These are phyloP conservation scores for Oryza glumipatula DNA, from an alignment of 176 grass and related monocot species.

Conservation along the genomic window DNA sequence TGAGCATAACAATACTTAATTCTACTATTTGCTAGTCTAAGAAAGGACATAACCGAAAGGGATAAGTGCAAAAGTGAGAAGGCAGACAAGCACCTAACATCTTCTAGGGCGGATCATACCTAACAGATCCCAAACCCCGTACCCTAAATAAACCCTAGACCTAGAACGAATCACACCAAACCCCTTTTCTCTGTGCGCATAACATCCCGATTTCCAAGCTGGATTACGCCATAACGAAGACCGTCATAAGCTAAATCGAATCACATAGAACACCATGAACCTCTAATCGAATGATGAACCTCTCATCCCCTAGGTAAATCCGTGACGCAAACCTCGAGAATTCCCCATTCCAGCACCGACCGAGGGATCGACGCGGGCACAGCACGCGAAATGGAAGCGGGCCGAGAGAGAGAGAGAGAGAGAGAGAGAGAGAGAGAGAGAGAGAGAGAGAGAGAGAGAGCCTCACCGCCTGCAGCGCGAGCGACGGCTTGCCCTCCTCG, in stretches of 20 bases:
- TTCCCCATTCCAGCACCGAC: not conserved
- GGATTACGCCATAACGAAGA: conserved; percentile 4
- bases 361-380: not conserved
- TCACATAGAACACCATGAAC: not conserved
- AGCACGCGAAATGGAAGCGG: conserved; percentile 28
- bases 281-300: conserved; percentile 19
- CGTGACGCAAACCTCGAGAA: not conserved
- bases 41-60: conserved; percentile 22
- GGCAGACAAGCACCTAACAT: conserved; percentile 29
- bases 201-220: not conserved
- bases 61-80: conserved; percentile 17
- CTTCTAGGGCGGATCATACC: conserved; percentile 15
- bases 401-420: not conserved
- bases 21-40: conserved; percentile 1
- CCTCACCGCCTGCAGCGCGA: conserved; percentile 82
- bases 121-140: conserved; percentile 42
- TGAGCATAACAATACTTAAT: not conserved
- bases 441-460: not conserved
- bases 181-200: not conserved
- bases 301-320: not conserved
- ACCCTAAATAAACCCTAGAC: conserved; percentile 16
- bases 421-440: not conserved
- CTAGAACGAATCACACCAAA: conserved; percentile 44
- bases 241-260: conserved; percentile 10
- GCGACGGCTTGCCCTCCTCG: conserved; percentile 74